These are phyloP conservation scores for Skeletonema grethae DNA, from an alignment of 108 stramenopile species.

Conservation along the genomic window DNA sequence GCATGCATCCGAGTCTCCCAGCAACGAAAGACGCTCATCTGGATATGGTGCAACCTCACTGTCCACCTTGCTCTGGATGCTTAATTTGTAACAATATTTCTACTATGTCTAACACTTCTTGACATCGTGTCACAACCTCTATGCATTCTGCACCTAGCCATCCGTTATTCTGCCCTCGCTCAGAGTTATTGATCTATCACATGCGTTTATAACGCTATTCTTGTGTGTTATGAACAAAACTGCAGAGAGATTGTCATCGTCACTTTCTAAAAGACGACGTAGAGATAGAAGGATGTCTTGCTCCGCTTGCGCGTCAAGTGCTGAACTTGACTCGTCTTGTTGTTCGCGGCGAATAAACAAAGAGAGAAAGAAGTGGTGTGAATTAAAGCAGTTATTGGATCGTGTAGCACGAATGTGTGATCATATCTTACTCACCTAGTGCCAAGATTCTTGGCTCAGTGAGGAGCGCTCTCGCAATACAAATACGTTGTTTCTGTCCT, in stretches of 20 bases:
- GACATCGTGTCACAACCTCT: not conserved
- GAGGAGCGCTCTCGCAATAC: conserved; percentile 87
- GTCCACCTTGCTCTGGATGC: too few species aligned
- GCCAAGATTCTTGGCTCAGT: conserved; percentile 62
- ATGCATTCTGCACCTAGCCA: conserved; percentile 10
- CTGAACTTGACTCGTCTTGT: conserved; percentile 42
- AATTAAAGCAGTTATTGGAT: not conserved
- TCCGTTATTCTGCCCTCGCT: conserved; percentile 25
- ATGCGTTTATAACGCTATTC: conserved; percentile 37
- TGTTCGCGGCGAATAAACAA: not conserved
- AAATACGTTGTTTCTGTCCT: conserved; percentile 93
- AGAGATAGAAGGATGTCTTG: conserved; percentile 42
- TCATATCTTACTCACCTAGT: conserved; percentile 45
- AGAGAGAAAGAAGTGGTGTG: not conserved
- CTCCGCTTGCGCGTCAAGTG: conserved; percentile 42
- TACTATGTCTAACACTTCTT: too few species aligned
- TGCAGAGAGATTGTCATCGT: conserved; percentile 43
- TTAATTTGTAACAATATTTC: too few species aligned
- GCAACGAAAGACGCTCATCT: too few species aligned
- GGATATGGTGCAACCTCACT: too few species aligned
- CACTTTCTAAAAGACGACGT: conserved; percentile 38
- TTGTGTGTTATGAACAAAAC: conserved; percentile 50
- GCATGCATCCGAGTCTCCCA: too few species aligned
- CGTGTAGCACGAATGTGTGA: not conserved
- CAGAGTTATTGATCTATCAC: conserved; percentile 38